Conservation (phyloP, 2,329 filamentous ascomycete species). For the Sporothrix mexicana region DNA sequence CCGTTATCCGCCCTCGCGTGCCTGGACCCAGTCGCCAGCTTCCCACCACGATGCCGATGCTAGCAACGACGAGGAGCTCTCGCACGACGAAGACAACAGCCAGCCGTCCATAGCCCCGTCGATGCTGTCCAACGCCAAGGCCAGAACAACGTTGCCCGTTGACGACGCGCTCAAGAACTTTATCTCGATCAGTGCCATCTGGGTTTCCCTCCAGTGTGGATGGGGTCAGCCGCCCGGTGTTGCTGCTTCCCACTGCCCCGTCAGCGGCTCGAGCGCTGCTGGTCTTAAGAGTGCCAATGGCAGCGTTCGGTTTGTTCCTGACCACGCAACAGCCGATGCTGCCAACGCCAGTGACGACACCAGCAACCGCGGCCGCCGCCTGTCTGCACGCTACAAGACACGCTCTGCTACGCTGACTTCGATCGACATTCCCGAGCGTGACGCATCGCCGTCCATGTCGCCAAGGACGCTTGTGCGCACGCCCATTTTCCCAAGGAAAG, state of each 20-base stretch:
- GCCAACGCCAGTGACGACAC: not conserved
- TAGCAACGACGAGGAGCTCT: slow-evolving; percentile 35
- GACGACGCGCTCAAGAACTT: slow-evolving; percentile 54
- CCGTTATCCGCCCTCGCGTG: slow-evolving; percentile 55
- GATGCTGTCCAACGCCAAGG: slow-evolving; percentile 33
- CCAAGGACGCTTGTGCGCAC: not conserved
- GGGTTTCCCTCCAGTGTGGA: slow-evolving; percentile 56
- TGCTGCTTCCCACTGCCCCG: not conserved
- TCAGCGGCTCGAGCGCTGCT: not conserved
- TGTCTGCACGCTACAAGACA: slow-evolving; percentile 28
- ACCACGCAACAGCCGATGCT: not conserved
- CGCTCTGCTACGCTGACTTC: slow-evolving; percentile 33
- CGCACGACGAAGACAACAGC: slow-evolving; percentile 21
- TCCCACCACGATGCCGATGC: slow-evolving; percentile 40
- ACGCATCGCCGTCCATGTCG: slow-evolving; percentile 32
- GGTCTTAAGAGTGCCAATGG: not conserved
- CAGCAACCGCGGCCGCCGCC: slow-evolving; percentile 31
- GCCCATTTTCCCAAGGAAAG: slow-evolving; percentile 46
- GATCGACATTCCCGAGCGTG: slow-evolving; percentile 29
- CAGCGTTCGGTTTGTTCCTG: slow-evolving; percentile 22
- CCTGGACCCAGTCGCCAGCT: slow-evolving; percentile 37
- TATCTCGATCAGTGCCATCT: slow-evolving; percentile 59
- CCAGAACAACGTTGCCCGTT: slow-evolving; percentile 48
- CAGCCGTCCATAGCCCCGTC: slow-evolving; percentile 26
- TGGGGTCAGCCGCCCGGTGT: slow-evolving; percentile 39